Percentiles rank a stretch among this genome's conserved stretches.
These are phyloP conservation scores for Colletotrichum simmondsii DNA, from an alignment of 2,329 filamentous ascomycete species.

Conservation along the genomic window DNA sequence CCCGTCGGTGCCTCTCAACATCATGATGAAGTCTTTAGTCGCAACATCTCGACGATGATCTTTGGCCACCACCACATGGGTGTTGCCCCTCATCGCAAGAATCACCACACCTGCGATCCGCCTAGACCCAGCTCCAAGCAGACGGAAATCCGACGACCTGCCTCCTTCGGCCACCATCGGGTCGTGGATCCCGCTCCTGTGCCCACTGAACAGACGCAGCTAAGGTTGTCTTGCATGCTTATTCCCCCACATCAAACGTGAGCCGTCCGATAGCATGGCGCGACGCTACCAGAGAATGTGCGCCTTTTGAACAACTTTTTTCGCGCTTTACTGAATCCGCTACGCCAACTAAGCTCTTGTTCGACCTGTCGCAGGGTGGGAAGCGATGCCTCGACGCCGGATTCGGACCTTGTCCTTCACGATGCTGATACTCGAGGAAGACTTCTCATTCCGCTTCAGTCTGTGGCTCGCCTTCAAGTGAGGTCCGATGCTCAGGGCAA, in stretches of 20 bases:
- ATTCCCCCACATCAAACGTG: conserved; percentile 19
- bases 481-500: background rate
- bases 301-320: background rate
- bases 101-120: background rate
- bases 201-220: conserved; percentile 28
- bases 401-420: background rate
- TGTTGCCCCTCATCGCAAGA: background rate
- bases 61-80: background rate
- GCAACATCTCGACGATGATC: background rate
- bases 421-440: background rate
- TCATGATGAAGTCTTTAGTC: background rate
- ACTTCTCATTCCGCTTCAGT: background rate
- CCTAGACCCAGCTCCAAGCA: background rate
- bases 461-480: background rate
- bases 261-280: conserved; percentile 6
- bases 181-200: conserved; percentile 10
- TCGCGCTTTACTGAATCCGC: background rate
- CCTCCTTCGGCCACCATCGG: conserved; percentile 12
- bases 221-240: conserved; percentile 29
- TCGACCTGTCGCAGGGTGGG: background rate
- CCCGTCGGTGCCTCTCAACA: background rate
- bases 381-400: background rate
- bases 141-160: conserved; percentile 10
- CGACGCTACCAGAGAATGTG: background rate
- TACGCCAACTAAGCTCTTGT: background rate